Percentiles rank a stretch among this genome's conserved stretches.
Evolutionary conservation across 176 grass and related monocot species (phyloP).

Genomic region (Cenchrus americanus): DNA sequence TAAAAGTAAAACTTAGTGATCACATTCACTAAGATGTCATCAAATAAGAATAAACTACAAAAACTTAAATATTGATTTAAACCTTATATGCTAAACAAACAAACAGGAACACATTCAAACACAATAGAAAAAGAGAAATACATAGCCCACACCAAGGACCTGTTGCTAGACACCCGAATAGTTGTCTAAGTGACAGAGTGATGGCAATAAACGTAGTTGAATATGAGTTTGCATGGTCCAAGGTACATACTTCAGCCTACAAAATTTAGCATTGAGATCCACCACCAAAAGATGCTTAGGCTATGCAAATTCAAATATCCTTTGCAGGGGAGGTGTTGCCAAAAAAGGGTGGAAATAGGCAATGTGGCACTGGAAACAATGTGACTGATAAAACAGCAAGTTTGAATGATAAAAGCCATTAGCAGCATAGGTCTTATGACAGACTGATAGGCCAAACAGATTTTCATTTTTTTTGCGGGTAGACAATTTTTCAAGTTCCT

Average conservation of each 20-base stretch:
- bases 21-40: background rate
- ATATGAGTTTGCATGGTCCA: background rate
- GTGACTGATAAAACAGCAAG: background rate
- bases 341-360: background rate
- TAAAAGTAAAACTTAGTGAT: background rate
- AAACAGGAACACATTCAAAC: background rate
- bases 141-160: background rate
- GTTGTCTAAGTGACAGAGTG: background rate
- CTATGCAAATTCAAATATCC: slow-evolving; percentile 2
- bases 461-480: background rate
- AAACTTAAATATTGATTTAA: background rate
- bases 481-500: background rate
- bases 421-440: background rate
- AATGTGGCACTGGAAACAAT: background rate
- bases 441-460: background rate
- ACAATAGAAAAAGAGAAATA: background rate
- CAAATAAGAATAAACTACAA: background rate
- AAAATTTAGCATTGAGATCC: slow-evolving; percentile 3
- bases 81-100: background rate
- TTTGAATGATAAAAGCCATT: background rate
- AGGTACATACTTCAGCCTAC: background rate
- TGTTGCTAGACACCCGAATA: slow-evolving; percentile 45
- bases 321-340: background rate
- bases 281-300: background rate
- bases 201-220: background rate